Percentiles rank a stretch among this genome's conserved stretches.
Conservation (phyloP, 2,329 filamentous ascomycete genomes). For the Chaetomium sp. region DNA sequence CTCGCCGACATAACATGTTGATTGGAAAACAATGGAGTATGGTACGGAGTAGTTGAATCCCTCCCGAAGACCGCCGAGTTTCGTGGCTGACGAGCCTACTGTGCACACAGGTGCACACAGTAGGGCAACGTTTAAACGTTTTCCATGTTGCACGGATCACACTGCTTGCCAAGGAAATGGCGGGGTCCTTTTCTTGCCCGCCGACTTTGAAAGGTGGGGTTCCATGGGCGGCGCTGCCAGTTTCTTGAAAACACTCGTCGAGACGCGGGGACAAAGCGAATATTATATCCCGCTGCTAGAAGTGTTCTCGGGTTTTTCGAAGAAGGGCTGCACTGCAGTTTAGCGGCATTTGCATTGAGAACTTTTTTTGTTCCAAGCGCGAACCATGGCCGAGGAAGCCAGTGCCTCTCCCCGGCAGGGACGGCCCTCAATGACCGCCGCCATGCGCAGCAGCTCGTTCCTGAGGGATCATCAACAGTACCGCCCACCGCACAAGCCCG, state of each 20-base stretch:
- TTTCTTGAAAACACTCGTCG: conserved; percentile 14
- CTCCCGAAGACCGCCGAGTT: background rate
- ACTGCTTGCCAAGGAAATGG: conserved; percentile 16
- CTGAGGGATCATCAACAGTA: conserved; percentile 66
- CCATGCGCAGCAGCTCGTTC: conserved; percentile 61
- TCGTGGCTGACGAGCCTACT: background rate
- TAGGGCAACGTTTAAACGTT: background rate
- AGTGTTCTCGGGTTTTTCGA: background rate
- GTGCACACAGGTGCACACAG: background rate
- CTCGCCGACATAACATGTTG: background rate
- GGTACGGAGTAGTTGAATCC: background rate
- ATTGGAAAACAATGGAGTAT: background rate
- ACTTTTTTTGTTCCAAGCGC: background rate
- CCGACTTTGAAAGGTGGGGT: conserved; percentile 15
- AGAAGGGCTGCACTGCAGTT: background rate
- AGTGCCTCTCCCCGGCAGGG: conserved; percentile 21
- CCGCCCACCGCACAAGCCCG: conserved; percentile 56
- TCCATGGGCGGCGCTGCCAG: background rate
- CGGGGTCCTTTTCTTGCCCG: conserved; percentile 15
- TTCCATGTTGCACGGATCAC: background rate
- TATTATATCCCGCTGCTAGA: conserved; percentile 9
- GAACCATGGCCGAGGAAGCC: conserved; percentile 32
- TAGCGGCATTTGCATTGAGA: background rate
- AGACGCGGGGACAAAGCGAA: conserved; percentile 14
- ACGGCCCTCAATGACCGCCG: conserved; percentile 33